Evolutionary conservation across 306 rosid species (phyloP).

Genomic region (Quercus dentata): DNA sequence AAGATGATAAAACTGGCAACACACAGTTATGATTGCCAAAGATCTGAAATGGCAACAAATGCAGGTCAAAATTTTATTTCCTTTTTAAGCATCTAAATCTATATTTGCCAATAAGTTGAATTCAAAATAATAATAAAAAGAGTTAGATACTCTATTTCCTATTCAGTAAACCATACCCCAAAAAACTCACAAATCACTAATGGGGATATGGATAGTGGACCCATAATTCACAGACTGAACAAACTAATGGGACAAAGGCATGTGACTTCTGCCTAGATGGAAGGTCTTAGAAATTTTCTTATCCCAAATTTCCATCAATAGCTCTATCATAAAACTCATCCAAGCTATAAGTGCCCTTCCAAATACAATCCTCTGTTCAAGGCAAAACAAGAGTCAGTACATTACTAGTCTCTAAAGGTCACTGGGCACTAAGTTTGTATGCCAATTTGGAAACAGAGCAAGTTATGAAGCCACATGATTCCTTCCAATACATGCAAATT

Average conservation of each 20-base stretch:
- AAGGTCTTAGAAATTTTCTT: background rate
- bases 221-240: background rate
- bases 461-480: background rate
- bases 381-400: background rate
- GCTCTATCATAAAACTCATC: background rate
- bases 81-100: background rate
- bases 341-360: background rate
- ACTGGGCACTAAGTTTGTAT: no score
- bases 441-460: background rate
- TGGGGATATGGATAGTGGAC: background rate
- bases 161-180: background rate
- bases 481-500: background rate
- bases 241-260: background rate
- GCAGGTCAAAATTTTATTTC: background rate
- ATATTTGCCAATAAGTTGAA: no score
- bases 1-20: background rate
- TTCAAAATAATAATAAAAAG: background rate
- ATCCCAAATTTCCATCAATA: background rate
- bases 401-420: background rate
- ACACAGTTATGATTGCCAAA: background rate
- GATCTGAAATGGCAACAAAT: background rate
- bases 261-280: background rate
- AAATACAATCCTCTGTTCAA: background rate
- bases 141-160: background rate
- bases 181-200: background rate